These are phyloP conservation scores for Pontederia crassipes DNA, from an alignment of 176 grass and related monocot genomes.

Conservation along the genomic window DNA sequence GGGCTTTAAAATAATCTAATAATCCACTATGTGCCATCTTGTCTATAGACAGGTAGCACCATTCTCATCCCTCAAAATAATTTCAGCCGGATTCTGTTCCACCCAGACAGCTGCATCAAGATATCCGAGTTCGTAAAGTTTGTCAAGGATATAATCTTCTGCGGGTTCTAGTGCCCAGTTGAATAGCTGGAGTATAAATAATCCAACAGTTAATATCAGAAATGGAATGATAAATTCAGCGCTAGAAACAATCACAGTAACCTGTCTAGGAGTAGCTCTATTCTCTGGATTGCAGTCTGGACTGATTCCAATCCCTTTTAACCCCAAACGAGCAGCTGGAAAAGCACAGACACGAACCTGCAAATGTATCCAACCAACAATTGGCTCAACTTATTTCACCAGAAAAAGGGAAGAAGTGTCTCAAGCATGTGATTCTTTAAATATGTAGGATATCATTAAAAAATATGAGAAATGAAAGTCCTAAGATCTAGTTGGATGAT, in stretches of 20 bases:
- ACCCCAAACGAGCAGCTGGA: slow-evolving; percentile 44
- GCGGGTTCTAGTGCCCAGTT: slow-evolving; percentile 96
- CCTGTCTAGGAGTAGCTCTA: slow-evolving; percentile 79
- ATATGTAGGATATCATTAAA: too few relatives aligned
- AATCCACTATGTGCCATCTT: neutral
- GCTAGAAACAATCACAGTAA: slow-evolving; percentile 13
- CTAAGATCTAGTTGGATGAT: too few relatives aligned
- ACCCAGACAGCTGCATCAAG: slow-evolving; percentile 67
- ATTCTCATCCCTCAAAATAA: slow-evolving; percentile 19
- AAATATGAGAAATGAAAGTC: too few relatives aligned
- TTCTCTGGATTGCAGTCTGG: slow-evolving; percentile 87
- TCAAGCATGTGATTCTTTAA: too few relatives aligned
- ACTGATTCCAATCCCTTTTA: slow-evolving; percentile 75
- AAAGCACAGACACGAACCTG: slow-evolving; percentile 83
- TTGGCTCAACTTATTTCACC: neutral
- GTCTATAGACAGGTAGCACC: neutral
- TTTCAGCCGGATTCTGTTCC: slow-evolving; percentile 41
- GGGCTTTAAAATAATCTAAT: neutral
- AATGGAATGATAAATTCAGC: neutral
- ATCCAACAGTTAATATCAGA: neutral
- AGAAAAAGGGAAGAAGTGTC: neutral
- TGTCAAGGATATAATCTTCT: slow-evolving; percentile 66
- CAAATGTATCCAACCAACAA: neutral
- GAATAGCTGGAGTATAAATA: slow-evolving; percentile 59
- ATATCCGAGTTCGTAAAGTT: slow-evolving; percentile 76